These are phyloP conservation scores for Vanderwaltozyma yarrowii DNA, from an alignment of 805 yeast genomes.

Conservation along the genomic window DNA sequence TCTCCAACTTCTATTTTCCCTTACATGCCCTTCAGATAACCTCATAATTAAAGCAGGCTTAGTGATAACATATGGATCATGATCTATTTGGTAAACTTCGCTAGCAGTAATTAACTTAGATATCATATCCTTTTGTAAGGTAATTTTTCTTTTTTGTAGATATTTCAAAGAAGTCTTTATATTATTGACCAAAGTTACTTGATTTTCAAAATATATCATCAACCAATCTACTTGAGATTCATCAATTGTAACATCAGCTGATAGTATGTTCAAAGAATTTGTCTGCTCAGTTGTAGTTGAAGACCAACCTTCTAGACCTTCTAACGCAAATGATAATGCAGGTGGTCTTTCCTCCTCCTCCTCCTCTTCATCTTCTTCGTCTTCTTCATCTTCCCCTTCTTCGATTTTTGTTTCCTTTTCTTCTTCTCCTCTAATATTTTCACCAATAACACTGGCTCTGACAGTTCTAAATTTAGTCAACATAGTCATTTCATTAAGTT, in stretches of 20 bases:
- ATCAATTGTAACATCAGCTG: conserved; percentile 25
- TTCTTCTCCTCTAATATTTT: conserved; percentile 1
- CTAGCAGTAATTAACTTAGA: conserved; percentile 39
- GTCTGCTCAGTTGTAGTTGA: conserved; percentile 11
- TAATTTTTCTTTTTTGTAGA: conserved; percentile 6
- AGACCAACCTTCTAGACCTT: conserved; percentile 25
- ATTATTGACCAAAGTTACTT: conserved; percentile 3
- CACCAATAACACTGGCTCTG: conserved; percentile 11
- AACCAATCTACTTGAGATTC: conserved; percentile 31
- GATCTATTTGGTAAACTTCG: conserved; percentile 44
- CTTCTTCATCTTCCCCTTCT: too few species aligned
- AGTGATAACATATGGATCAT: conserved; percentile 85
- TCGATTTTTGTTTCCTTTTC: too few species aligned
- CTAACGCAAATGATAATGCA: conserved; percentile 18
- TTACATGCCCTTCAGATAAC: conserved; percentile 58
- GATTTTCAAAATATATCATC: conserved; percentile 11
- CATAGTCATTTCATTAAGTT: conserved; percentile 8
- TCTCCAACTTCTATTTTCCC: conserved; percentile 84
- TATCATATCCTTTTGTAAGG: conserved; percentile 29
- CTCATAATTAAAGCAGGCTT: conserved; percentile 78
- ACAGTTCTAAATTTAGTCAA: conserved; percentile 13
- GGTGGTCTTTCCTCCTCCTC: conserved; percentile 16
- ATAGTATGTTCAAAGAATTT: conserved; percentile 21
- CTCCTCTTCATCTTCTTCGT: not conserved
- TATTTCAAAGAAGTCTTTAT: conserved; percentile 5